Evolutionary conservation across 306 rosid genomes (phyloP), one percentile per base, ranked within the genome.

Genomic region (Cucumis sativus): DNA sequence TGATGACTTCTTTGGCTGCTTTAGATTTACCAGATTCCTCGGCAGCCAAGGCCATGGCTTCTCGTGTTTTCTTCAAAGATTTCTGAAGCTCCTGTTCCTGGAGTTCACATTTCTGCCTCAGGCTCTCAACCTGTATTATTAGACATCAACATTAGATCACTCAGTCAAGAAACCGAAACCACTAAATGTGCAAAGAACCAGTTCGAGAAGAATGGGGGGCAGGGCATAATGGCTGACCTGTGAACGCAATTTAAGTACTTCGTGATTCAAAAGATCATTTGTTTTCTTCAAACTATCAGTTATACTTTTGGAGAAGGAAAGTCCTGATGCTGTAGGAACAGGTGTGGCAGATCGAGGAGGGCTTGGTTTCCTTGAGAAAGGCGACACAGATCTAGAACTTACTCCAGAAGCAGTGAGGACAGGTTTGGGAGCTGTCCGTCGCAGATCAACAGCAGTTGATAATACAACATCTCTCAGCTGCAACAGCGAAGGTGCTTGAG

Each of bases 271-370:
- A 81, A 89, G 89, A 56, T 96, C 99, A 74, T 96, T 96, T 76
- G 96, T 91, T 84, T 92, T 92, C 86, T 88, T 96, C 87, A 96
- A 84, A 86, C 93, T 85, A 79, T 92, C 99, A 39, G 88, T 74
- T 57, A 84, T 71, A 82, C 88, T 89, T 85, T 88, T 91, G 16
- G 99, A 92, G 85, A 96, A 91, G 66, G 98, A 91, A 85, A 96
- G 98, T 74, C 99, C 99, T 0, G 96, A 88, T 21, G 93, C 88
- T 57, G 99, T 96, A 59, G 99, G 97, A 83, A 91, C 85, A 61
- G 99, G 99, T 0, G 98, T 96, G 25, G 99, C 97, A 9, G 95
- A 96, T 75, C 99, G 99, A 54, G 98, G 98, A 45, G 97, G 99
- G 78, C 97, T 91, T 58, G 96, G 83, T 83, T 95, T 88, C 84